These are phyloP conservation scores for Metschnikowia kunwiensis DNA, from an alignment of 805 yeast species.

Conservation along the genomic window DNA sequence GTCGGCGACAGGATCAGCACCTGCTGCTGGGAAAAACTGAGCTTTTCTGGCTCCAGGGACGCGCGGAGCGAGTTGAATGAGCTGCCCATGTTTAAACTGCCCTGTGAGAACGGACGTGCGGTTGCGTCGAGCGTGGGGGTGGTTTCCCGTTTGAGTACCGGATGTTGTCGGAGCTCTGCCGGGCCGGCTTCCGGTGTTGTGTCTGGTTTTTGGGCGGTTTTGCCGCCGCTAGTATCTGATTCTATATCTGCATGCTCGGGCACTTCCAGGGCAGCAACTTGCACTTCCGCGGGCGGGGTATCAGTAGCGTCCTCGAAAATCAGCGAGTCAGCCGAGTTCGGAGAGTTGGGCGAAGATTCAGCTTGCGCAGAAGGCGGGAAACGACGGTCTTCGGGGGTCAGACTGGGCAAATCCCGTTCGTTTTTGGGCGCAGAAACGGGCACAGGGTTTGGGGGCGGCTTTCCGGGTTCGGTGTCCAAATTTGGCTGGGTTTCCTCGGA, in stretches of 20 bases:
- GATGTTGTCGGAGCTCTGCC: neutral
- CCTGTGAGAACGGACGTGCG: conserved; percentile 1
- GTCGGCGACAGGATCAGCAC: conserved; percentile 26
- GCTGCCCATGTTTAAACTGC: neutral
- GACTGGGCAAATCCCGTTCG: too few species aligned
- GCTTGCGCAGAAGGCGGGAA: neutral
- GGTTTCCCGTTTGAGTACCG: neutral
- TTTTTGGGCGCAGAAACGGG: too few species aligned
- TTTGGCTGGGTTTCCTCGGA: neutral
- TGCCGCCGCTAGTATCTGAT: too few species aligned
- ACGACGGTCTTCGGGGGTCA: too few species aligned
- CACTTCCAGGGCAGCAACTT: too few species aligned
- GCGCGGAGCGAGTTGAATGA: neutral
- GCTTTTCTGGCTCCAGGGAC: conserved; percentile 12
- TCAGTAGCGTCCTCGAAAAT: conserved; percentile 10
- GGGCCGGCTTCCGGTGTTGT: neutral
- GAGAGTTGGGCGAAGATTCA: neutral
- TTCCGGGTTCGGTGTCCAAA: too few species aligned
- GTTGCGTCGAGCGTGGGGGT: neutral
- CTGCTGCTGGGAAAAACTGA: conserved; percentile 28
- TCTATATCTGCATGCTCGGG: too few species aligned
- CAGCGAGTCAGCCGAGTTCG: conserved; percentile 5
- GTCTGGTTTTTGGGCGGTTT: too few species aligned
- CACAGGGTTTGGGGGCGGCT: too few species aligned
- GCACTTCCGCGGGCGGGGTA: conserved; percentile 3